phyloP scores from a whole-genome alignment of 768 basidiomycete species.

The Russula dissimulans region DNA sequence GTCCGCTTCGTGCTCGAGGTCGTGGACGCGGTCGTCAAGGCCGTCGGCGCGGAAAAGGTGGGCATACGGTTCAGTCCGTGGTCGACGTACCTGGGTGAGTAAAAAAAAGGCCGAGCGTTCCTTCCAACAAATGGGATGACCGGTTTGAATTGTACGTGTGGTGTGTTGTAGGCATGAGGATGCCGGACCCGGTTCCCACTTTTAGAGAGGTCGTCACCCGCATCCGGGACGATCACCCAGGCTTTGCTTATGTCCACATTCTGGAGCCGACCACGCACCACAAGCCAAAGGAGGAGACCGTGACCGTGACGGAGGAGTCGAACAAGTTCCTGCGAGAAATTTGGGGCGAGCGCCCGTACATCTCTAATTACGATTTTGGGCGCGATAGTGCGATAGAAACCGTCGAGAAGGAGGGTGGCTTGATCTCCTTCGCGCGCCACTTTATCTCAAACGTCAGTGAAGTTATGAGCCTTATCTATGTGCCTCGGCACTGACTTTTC shows the following conservation, averaged over 20 bases:
- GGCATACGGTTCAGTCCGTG: slow-evolving; percentile 31
- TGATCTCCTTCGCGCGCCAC: slow-evolving; percentile 8
- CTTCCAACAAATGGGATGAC: too few relatives aligned
- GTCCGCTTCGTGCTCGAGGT: slow-evolving; percentile 32
- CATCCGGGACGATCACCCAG: slow-evolving; percentile 18
- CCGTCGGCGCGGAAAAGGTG: slow-evolving; percentile 30
- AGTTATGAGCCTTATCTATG: too few relatives aligned
- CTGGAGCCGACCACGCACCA: slow-evolving; percentile 21
- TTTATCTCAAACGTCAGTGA: slow-evolving; percentile 14
- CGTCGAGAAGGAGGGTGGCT: slow-evolving; percentile 13
- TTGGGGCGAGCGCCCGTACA: slow-evolving; percentile 20
- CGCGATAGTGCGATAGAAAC: slow-evolving; percentile 18
- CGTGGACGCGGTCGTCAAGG: slow-evolving; percentile 28
- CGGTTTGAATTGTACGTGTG: too few relatives aligned
- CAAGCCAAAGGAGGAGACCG: not conserved
- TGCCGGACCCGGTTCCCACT: slow-evolving; percentile 23
- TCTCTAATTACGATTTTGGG: slow-evolving; percentile 21
- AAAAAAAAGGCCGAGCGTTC: too few relatives aligned
- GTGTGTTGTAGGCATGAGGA: slow-evolving; percentile 4
- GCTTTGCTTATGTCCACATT: slow-evolving; percentile 25
- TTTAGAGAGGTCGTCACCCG: slow-evolving; percentile 24
- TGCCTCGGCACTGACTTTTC: not conserved
- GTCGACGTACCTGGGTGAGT: slow-evolving; percentile 3
- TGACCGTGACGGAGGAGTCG: not conserved
- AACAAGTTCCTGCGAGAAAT: slow-evolving; percentile 22